phyloP scores from a whole-genome alignment of 2,329 filamentous ascomycete species.

The Trichoderma sp. region DNA sequence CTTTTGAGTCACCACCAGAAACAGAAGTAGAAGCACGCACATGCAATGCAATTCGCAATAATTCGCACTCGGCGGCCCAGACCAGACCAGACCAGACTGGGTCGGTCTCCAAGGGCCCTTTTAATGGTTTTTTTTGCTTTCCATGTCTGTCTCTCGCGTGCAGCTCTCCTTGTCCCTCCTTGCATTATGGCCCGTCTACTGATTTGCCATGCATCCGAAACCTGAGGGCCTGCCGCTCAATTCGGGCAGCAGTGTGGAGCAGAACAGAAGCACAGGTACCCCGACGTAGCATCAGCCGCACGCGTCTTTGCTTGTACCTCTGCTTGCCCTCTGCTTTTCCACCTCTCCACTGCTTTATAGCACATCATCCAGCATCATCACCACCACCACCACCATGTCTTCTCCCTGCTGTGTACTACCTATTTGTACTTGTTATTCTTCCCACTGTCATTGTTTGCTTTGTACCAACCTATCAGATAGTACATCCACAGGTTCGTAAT shows the following conservation, averaged over 20 bases:
- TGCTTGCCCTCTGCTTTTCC: not conserved
- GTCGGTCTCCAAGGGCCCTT: not conserved
- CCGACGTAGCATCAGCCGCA: slow-evolving; percentile 17
- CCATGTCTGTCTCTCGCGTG: not conserved
- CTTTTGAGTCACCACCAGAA: slow-evolving; percentile 10
- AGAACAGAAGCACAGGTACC: slow-evolving; percentile 1
- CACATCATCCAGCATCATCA: no score
- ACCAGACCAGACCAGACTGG: not conserved
- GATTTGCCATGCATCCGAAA: slow-evolving; percentile 12
- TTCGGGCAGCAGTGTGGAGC: not conserved
- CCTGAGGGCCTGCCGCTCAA: slow-evolving; percentile 14
- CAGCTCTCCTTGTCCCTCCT: slow-evolving; percentile 8
- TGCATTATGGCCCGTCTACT: slow-evolving; percentile 10
- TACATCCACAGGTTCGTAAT: no score
- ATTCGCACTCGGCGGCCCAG: not conserved
- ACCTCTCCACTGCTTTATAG: not conserved
- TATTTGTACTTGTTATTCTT: no score
- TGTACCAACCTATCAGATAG: not conserved
- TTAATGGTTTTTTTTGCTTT: not conserved
- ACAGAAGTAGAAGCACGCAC: not conserved
- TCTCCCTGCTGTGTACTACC: no score
- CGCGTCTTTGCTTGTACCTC: slow-evolving; percentile 4
- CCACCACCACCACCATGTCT: no score
- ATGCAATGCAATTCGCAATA: not conserved
- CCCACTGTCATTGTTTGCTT: no score